Evolutionary conservation across 208 protist species (phyloP).

Genomic region (Leishmania guyanensis): DNA sequence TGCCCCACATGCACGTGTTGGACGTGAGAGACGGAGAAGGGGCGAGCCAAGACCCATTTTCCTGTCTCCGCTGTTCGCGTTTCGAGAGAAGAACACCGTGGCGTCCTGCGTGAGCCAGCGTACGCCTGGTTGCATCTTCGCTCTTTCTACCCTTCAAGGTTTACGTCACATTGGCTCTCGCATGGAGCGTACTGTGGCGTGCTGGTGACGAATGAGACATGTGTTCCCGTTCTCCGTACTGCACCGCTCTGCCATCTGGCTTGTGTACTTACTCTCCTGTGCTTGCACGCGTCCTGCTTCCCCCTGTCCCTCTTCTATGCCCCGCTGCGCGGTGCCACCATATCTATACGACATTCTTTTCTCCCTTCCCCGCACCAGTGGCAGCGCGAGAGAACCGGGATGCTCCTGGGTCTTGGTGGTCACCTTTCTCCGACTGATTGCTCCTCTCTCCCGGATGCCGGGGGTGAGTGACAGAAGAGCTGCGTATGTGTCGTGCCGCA

Average conservation of each 20-base stretch:
- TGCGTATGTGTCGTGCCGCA: conserved; percentile 7
- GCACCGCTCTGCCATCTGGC: not conserved
- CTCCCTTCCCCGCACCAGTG: not conserved
- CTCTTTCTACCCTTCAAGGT: not conserved
- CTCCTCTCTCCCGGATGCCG: not conserved
- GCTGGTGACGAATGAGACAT: not conserved
- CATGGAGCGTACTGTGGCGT: not conserved
- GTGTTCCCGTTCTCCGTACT: not conserved
- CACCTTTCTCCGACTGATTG: not conserved
- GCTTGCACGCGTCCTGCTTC: not conserved
- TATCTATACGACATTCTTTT: not conserved
- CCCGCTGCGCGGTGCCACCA: not conserved
- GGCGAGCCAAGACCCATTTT: not conserved
- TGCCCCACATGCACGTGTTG: too few relatives aligned
- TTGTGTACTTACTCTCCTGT: too few relatives aligned
- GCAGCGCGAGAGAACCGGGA: not conserved
- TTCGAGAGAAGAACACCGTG: not conserved
- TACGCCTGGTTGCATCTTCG: not conserved
- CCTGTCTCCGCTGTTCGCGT: not conserved
- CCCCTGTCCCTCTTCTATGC: not conserved
- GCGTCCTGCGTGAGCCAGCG: not conserved
- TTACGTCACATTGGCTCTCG: not conserved
- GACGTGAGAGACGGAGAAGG: not conserved
- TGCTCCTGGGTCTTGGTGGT: not conserved
- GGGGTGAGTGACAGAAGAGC: not conserved